Evolutionary conservation across 2,329 filamentous ascomycete genomes (phyloP).

Genomic region (Aspergillus ibericus): DNA sequence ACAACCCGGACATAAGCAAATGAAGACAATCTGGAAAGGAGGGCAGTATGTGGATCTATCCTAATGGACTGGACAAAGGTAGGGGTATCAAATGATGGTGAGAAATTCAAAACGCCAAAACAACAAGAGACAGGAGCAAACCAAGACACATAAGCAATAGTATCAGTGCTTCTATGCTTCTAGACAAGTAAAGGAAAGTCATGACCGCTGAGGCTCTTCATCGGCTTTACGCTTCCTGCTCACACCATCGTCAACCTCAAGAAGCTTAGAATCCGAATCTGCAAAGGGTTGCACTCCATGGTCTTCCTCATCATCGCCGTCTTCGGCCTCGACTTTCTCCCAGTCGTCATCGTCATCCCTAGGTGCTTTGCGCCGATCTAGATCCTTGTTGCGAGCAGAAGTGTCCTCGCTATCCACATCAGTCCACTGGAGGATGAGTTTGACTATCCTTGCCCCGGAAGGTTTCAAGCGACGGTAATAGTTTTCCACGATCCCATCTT

Average conservation of each 20-base stretch:
- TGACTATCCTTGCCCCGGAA: conserved; percentile 55
- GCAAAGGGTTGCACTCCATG: conserved; percentile 33
- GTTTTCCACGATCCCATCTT: conserved; percentile 51
- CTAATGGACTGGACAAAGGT: not conserved
- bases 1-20: not conserved
- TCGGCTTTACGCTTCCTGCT: conserved; percentile 33
- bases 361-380: not conserved
- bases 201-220: conserved; percentile 26
- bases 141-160: not conserved
- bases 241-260: conserved; percentile 26
- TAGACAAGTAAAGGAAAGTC: not conserved
- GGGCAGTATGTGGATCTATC: not conserved
- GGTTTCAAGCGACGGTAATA: conserved; percentile 63
- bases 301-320: conserved; percentile 31
- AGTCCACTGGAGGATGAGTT: conserved; percentile 35
- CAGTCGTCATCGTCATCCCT: conserved; percentile 41
- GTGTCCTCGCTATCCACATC: conserved; percentile 19
- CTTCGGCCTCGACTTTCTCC: conserved; percentile 43
- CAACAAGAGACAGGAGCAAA: not conserved
- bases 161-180: not conserved
- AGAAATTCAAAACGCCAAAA: not conserved
- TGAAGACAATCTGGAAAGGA: not conserved
- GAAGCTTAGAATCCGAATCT: conserved; percentile 37
- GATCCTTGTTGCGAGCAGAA: not conserved
- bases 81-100: conserved; percentile 10